Evolutionary conservation across 1,284 basidiomycete genomes (phyloP), one percentile per base, ranked within the genome.

Genomic region (Stereum hirsutum): DNA sequence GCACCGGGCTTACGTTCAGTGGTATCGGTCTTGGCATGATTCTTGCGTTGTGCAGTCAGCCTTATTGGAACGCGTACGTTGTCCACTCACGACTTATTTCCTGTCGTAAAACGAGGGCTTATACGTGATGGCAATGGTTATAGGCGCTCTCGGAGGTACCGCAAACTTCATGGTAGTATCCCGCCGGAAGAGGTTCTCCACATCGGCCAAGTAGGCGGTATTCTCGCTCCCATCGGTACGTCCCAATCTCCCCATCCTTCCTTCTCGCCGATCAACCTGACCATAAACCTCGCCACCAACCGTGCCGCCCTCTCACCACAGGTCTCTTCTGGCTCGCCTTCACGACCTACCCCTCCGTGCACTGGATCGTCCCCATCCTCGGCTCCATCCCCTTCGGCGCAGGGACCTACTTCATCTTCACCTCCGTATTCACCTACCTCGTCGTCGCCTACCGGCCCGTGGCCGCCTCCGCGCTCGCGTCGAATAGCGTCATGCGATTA

Each of bases 241-340:
- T n/a, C n/a, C 49, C 21, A 5, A n/a, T 25, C 49, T 50, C 12
- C 34, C 25, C 27, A 31, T 28, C 10, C 34, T 23, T 28, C 30
- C n/a, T 3, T 20, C 11, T 20, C 14, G 15, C 28, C 34, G 25
- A 17, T 46, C 15, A 15, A 37, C 11, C 17, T 26, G 17, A 17
- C n/a, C 20, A 30, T 24, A n/a, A n/a, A n/a, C n/a, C n/a, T n/a
- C n/a, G n/a, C n/a, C n/a, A n/a, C n/a, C n/a, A n/a, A n/a, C n/a
- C n/a, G n/a, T n/a, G n/a, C n/a, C n/a, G n/a, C n/a, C n/a, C n/a
- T 5, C n/a, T 17, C 39, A 4, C 21, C 6, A 28, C 37, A 76
- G 74, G 74, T 66, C 66, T 89, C 1, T 84, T 79, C 58, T 78
- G 80, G 63, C 69, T 89, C 40, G 84, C 84, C 0, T 84, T 85